Evolutionary conservation across 225 moss, liverwort and hornwort genomes (phyloP).

Genomic region (Sphagnum tenellum): DNA sequence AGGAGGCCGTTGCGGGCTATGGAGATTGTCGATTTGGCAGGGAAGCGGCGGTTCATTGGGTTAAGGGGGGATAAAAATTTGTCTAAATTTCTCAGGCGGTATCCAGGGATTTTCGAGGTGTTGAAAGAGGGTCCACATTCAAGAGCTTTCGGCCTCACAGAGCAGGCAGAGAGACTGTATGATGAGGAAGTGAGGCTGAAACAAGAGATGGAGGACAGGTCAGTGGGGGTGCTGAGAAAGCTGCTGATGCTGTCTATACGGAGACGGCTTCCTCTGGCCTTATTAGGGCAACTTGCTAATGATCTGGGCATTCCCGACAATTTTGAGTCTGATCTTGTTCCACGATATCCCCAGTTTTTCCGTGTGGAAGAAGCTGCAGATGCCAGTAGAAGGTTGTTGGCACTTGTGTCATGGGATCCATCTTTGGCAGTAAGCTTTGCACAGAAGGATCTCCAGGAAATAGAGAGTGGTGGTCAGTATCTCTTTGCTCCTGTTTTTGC

Average conservation of each 20-base stretch:
- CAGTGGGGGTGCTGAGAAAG: conserved; percentile 27
- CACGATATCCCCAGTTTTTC: conserved; percentile 7
- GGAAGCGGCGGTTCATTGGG: conserved; percentile 4
- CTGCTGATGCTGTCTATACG: conserved; percentile 37
- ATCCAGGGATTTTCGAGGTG: conserved; percentile 37
- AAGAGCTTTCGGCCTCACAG: conserved; percentile 28
- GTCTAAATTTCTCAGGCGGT: conserved; percentile 6
- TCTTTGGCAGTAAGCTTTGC: conserved; percentile 8
- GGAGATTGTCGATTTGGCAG: conserved; percentile 20
- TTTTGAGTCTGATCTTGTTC: conserved; percentile 8
- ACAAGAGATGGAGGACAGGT: conserved; percentile 17
- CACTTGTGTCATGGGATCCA: conserved; percentile 7
- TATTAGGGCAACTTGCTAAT: conserved; percentile 18
- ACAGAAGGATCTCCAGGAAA: conserved; percentile 12
- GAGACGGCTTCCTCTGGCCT: conserved; percentile 20
- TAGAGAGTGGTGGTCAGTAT: too few species aligned
- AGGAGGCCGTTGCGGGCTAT: conserved; percentile 21
- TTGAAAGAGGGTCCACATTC: conserved; percentile 14
- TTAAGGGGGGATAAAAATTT: neutral
- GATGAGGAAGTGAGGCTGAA: conserved; percentile 21
- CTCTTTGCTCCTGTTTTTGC: too few species aligned
- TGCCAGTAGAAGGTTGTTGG: conserved; percentile 3
- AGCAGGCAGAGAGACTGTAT: conserved; percentile 34
- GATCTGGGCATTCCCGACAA: conserved; percentile 26
- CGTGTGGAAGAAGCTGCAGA: neutral